Evolutionary conservation across 768 basidiomycete genomes (phyloP), one percentile per base, ranked within the genome.

Genomic region (Holtermanniella nyarrowii): DNA sequence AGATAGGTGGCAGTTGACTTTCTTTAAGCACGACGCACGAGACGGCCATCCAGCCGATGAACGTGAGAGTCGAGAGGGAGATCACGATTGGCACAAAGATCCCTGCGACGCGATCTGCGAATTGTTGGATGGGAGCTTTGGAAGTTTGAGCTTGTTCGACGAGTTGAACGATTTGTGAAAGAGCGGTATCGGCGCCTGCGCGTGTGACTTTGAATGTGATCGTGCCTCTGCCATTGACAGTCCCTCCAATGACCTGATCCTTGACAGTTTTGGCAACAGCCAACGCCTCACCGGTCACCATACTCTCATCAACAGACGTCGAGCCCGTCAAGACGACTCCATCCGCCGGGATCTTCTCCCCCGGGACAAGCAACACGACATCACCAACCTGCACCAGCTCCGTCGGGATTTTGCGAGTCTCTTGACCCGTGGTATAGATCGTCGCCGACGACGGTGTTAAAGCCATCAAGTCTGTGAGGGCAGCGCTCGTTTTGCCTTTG

Each of bases 71-170:
- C 1, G 88, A 82, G 23, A 97, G 82, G 0, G 81, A 75, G 63
- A 97, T 84, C 63, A 97, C 91, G 24, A 82, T 74, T 0, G 95
- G 95, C 0, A 99, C 91, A 68, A 99, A 97, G 75, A 84, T 84
- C 11, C 95, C 95, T 0, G 95, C 93, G 42, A 95, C 82, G 48
- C 78, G 81, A 72, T 99, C 95, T 3, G 90, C 90, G 71, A 96
- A 95, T 3, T 86, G 87, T 66, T 99, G 95, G 56, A 99, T 96
- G 10, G 95, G 95, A 1, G 95, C 93, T 70, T 97, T 97, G 52
- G 84, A 86, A 2, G 91, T 97, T 73, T 97, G 95, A 1, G 95
- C 95, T 40, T 97, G 90, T 67, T 97, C 91, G 56, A 99, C 95
- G 49, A 97, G 82, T 60, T 82, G 82, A 54, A 97, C 93, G 57